Evolutionary conservation across 495 filamentous ascomycete genomes (phyloP).

Genomic region (Podospora pseudoanserina): DNA sequence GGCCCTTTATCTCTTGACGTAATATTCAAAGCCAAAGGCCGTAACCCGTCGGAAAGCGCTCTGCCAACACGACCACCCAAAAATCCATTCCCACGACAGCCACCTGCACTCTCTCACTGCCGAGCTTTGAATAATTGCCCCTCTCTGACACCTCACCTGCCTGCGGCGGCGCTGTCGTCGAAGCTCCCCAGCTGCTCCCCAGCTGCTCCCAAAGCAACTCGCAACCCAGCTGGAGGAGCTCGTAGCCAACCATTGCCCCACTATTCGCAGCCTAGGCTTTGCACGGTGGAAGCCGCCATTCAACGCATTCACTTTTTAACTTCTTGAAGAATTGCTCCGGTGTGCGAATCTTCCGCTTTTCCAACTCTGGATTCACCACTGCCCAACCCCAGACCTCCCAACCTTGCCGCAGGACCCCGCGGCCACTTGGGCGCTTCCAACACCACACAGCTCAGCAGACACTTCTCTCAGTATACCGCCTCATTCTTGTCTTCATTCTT

Average conservation of each 20-base stretch:
- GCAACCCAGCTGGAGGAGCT: neutral
- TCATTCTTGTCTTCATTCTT: neutral
- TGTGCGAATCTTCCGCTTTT: conserved; percentile 3
- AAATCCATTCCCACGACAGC: neutral
- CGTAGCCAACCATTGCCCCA: neutral
- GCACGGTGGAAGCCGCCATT: neutral
- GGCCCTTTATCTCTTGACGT: neutral
- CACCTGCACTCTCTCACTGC: neutral
- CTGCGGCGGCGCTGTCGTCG: too few species aligned
- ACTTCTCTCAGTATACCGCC: neutral
- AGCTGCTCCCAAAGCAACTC: neutral
- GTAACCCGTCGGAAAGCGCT: neutral
- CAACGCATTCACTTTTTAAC: conserved; percentile 1
- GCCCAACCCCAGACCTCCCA: neutral
- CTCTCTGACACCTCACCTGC: neutral
- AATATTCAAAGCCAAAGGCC: neutral
- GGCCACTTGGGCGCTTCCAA: neutral
- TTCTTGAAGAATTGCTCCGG: neutral
- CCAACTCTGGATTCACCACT: conserved; percentile 1
- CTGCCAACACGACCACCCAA: neutral
- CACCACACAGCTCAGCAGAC: neutral
- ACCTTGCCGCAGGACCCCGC: neutral
- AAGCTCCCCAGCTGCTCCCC: too few species aligned
- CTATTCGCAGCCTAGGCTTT: neutral
- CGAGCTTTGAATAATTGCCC: neutral